Percentiles rank a stretch among this genome's conserved stretches.
Conservation (phyloP, 257 asterid genomes). For the Salvia hispanica region DNA sequence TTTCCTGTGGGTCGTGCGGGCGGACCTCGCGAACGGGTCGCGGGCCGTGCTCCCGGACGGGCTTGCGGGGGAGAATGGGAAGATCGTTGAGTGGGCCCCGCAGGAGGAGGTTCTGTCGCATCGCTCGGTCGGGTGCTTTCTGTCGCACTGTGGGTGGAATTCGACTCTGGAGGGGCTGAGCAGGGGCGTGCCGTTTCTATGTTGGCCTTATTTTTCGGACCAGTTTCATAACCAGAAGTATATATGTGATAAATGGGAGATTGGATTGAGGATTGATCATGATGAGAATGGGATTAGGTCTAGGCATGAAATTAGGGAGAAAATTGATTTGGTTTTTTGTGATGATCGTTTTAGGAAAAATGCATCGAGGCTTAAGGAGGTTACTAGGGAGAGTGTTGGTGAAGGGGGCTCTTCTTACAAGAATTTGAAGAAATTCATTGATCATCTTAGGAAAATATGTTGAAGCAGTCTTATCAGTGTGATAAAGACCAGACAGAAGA, state of each 20-base stretch:
- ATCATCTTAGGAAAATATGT: conserved; percentile 16
- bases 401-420: conserved; percentile 44
- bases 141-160: conserved; percentile 56
- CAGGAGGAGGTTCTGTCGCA: conserved; percentile 46
- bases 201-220: conserved; percentile 52
- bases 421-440: conserved; percentile 37
- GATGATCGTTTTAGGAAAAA: conserved; percentile 34
- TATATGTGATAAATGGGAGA: conserved; percentile 46
- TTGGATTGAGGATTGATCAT: conserved; percentile 37
- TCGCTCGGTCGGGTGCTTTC: conserved; percentile 39
- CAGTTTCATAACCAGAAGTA: conserved; percentile 41
- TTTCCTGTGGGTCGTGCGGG: conserved; percentile 36
- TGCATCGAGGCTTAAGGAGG: conserved; percentile 41
- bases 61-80: conserved; percentile 33
- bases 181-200: conserved; percentile 42
- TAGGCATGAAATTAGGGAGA: conserved; percentile 42
- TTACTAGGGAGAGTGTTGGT: conserved; percentile 28
- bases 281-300: conserved; percentile 42
- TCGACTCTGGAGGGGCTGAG: conserved; percentile 42
- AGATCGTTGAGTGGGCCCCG: conserved; percentile 50
- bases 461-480: too few relatives aligned
- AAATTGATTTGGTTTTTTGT: conserved; percentile 30
- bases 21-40: background rate
- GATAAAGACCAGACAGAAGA: too few relatives aligned
- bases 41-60: conserved; percentile 37